Conservation (phyloP, 805 yeast species). For the Grigorovia yakushimaensis region DNA sequence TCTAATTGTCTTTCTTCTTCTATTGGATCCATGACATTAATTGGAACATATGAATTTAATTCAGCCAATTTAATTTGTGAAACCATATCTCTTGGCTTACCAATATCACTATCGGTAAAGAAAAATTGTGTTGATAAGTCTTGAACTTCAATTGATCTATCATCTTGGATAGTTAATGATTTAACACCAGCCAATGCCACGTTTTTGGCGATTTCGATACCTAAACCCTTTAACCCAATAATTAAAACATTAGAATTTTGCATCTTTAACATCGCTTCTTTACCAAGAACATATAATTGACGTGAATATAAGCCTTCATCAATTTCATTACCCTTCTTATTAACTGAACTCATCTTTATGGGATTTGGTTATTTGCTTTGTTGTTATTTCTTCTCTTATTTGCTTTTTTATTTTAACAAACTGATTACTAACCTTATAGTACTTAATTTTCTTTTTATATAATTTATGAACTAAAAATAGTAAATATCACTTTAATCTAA, state of each 20-base stretch:
- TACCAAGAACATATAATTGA: constrained; percentile 92
- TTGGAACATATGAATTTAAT: constrained; percentile 84
- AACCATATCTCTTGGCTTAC: constrained; percentile 64
- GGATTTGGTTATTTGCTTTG: no score
- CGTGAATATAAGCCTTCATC: constrained; percentile 95
- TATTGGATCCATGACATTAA: constrained; percentile 51
- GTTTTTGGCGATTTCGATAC: constrained; percentile 93
- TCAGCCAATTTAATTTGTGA: constrained; percentile 65
- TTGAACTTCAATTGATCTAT: constrained; percentile 48
- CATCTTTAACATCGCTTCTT: constrained; percentile 97
- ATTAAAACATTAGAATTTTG: constrained; percentile 86
- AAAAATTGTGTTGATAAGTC: constrained; percentile 91
- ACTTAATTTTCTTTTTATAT: no score
- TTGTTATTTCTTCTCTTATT: no score
- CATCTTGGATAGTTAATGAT: constrained; percentile 78
- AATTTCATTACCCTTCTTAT: constrained; percentile 38
- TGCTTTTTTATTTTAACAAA: no score
- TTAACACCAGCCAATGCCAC: constrained; percentile 96
- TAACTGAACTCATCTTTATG: neutral
- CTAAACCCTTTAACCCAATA: constrained; percentile 85
- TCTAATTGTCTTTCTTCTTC: constrained; percentile 40
- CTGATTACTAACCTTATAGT: no score
- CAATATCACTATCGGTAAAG: constrained; percentile 60
- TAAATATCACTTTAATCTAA: no score
- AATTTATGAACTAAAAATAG: no score